Conservation (phyloP, 176 grass and related monocot species). For the Bromus sterilis region DNA sequence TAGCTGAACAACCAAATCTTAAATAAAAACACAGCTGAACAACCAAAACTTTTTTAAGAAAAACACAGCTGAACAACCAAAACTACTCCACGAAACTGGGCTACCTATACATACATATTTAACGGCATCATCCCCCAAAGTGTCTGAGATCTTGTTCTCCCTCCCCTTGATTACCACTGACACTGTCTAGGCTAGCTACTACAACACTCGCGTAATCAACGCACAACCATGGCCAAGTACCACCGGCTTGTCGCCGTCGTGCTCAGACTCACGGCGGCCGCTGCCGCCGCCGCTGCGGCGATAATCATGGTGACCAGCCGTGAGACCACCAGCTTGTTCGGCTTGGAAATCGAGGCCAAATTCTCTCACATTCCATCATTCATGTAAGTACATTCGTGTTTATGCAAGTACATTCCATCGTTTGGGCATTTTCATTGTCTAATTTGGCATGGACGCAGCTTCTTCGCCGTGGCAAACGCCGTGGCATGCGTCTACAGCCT, state of each 20-base stretch:
- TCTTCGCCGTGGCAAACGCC: slow-evolving; percentile 68
- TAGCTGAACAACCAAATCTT: slow-evolving; percentile 40
- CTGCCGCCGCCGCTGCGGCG: slow-evolving; percentile 30
- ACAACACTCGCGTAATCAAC: neutral
- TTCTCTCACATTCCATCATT: slow-evolving; percentile 75
- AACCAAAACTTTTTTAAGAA: no score
- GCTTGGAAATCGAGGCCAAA: slow-evolving; percentile 77
- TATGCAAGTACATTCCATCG: no score
- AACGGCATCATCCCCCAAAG: neutral
- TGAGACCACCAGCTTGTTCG: slow-evolving; percentile 63
- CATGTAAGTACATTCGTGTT: no score
- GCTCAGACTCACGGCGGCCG: slow-evolving; percentile 54
- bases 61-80: slow-evolving; percentile 29
- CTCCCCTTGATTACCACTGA: neutral
- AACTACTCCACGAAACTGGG: slow-evolving; percentile 9
- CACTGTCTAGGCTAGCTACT: neutral
- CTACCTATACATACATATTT: slow-evolving; percentile 7
- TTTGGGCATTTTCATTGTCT: neutral
- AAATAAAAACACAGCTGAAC: no score
- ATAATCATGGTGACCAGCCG: slow-evolving; percentile 87
- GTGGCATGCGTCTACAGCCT: slow-evolving; percentile 53
- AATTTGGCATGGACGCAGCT: slow-evolving; percentile 19
- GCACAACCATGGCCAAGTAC: slow-evolving; percentile 42
- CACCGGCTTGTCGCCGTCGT: slow-evolving; percentile 25
- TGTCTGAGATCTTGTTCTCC: neutral